Conservation (phyloP, 2,329 filamentous ascomycete genomes). For the Hortaea werneckii region DNA sequence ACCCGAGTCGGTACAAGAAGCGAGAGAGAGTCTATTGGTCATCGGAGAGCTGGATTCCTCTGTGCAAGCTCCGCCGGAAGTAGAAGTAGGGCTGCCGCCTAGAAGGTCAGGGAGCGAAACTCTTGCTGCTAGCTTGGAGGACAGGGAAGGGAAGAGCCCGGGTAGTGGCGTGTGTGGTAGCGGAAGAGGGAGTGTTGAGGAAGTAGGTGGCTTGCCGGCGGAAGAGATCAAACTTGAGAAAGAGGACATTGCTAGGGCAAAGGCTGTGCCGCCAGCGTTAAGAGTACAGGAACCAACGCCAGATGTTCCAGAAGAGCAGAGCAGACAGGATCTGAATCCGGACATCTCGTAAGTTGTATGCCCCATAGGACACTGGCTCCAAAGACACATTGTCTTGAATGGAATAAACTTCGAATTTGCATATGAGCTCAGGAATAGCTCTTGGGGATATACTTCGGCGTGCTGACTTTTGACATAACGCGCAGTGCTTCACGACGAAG, state of each 20-base stretch:
- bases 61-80: not conserved
- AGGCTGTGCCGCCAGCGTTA: conserved; percentile 10
- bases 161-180: not conserved
- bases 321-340: not conserved
- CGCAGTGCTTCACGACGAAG: not conserved
- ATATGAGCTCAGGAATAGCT: not conserved
- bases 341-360: no score
- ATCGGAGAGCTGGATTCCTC: not conserved
- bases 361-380: no score
- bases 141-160: not conserved
- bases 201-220: not conserved
- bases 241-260: not conserved
- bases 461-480: not conserved
- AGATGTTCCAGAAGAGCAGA: conserved; percentile 1
- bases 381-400: not conserved
- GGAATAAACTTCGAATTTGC: not conserved
- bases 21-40: conserved; percentile 6
- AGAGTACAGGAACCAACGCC: conserved; percentile 21
- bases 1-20: conserved; percentile 11
- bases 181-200: not conserved
- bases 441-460: not conserved
- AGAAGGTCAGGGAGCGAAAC: conserved; percentile 6
- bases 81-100: not conserved
- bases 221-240: not conserved
- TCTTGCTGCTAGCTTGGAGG: conserved; percentile 1